These are phyloP conservation scores for Aspergillus thermomutatus DNA, from an alignment of 2,329 filamentous ascomycete species.

Conservation along the genomic window DNA sequence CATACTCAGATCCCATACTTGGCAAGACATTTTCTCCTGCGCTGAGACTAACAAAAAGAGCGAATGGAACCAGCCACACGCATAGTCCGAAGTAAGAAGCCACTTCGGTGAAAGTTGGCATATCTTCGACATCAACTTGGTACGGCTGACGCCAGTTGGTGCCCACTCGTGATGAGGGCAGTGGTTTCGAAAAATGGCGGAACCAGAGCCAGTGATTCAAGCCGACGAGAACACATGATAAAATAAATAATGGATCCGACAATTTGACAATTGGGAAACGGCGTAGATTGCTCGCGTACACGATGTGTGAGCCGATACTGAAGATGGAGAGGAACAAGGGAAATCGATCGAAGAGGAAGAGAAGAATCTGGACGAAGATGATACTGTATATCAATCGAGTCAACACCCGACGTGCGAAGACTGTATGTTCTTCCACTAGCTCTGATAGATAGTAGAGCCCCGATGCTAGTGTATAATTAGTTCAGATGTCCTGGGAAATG, in stretches of 20 bases:
- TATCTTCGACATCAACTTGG: constrained; percentile 41
- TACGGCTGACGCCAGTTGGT: constrained; percentile 37
- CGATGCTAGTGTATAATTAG: constrained; percentile 61
- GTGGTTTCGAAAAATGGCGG: constrained; percentile 74
- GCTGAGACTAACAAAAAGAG: constrained; percentile 88
- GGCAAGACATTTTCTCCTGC: constrained; percentile 94
- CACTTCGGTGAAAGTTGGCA: constrained; percentile 88
- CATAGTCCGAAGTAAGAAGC: constrained; percentile 94
- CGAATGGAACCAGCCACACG: constrained; percentile 94
- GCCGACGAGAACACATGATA: constrained; percentile 80
- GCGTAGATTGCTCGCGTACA: constrained; percentile 85
- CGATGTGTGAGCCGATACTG: constrained; percentile 73
- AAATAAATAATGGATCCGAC: constrained; percentile 78
- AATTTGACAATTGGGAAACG: constrained; percentile 76
- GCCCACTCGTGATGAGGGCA: constrained; percentile 35
- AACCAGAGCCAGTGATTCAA: constrained; percentile 96
- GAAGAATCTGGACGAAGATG: constrained; percentile 68
- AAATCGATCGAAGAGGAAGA: constrained; percentile 81
- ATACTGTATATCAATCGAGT: constrained; percentile 80
- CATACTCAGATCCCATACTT: constrained; percentile 78
- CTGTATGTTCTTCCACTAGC: constrained; percentile 95
- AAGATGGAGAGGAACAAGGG: constrained; percentile 71
- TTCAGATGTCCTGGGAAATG: neutral
- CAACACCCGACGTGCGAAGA: constrained; percentile 83
- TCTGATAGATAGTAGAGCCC: constrained; percentile 98